Conservation (phyloP, 2,329 filamentous ascomycete genomes). For the Aspergillus sp. region DNA sequence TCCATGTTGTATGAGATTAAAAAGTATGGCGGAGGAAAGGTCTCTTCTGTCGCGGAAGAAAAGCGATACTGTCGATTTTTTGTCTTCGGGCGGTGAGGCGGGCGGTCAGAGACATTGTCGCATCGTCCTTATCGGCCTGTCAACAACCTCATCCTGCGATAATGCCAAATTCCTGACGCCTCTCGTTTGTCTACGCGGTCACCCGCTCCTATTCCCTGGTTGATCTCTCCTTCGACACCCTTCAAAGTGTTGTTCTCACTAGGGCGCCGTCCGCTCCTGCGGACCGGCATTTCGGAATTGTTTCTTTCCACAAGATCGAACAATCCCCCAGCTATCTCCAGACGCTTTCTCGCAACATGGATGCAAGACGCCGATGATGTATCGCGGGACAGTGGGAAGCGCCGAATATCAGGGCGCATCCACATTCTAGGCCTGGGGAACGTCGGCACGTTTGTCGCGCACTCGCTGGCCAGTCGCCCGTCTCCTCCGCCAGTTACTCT, state of each 20-base stretch:
- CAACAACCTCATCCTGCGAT: not conserved
- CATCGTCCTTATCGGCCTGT: not conserved
- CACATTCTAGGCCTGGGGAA: slow-evolving; percentile 76
- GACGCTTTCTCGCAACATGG: slow-evolving; percentile 26
- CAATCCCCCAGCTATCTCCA: not conserved
- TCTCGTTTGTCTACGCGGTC: not conserved
- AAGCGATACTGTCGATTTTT: slow-evolving; percentile 15
- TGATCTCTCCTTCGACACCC: not conserved
- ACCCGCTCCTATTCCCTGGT: not conserved
- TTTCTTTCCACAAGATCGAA: slow-evolving; percentile 5
- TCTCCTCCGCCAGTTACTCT: slow-evolving; percentile 73
- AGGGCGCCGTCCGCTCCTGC: slow-evolving; percentile 30
- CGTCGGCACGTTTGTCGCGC: slow-evolving; percentile 72
- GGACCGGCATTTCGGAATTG: slow-evolving; percentile 21
- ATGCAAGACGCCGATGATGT: slow-evolving; percentile 24
- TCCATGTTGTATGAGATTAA: slow-evolving; percentile 45
- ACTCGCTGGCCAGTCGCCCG: slow-evolving; percentile 64
- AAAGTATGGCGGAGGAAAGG: slow-evolving; percentile 17
- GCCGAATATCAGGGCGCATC: slow-evolving; percentile 30
- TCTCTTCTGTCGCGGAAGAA: slow-evolving; percentile 2
- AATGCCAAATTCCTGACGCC: not conserved
- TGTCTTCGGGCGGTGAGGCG: slow-evolving; percentile 18
- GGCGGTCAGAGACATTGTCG: slow-evolving; percentile 14
- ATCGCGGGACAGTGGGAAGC: slow-evolving; percentile 16
- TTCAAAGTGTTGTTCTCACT: slow-evolving; percentile 38